phyloP scores from a whole-genome alignment of 2,329 filamentous ascomycete genomes.

The Cladorrhinum sp. region DNA sequence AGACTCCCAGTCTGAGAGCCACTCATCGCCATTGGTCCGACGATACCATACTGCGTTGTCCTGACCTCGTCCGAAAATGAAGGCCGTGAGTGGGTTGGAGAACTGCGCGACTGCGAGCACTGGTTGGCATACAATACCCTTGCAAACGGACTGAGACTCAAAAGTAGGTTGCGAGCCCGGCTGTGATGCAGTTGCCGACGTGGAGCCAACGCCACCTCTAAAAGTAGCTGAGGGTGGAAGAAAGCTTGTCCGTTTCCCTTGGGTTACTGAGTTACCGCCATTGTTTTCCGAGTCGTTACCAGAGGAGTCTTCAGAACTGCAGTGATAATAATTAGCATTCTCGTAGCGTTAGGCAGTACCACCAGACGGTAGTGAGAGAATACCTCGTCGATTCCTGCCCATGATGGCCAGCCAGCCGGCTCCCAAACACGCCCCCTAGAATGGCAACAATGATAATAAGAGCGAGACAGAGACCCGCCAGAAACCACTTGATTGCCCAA shows the following conservation, averaged over 20 bases:
- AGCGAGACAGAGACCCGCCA: neutral
- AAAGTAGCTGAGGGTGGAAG: neutral
- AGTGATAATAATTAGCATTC: neutral
- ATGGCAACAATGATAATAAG: neutral
- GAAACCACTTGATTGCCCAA: neutral
- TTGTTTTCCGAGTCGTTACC: neutral
- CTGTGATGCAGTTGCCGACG: neutral
- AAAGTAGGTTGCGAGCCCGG: neutral
- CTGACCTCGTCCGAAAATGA: slow-evolving; percentile 5
- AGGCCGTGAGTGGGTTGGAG: neutral
- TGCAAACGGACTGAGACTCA: neutral
- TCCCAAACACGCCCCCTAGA: neutral
- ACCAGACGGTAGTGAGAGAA: too few relatives aligned
- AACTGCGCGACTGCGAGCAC: neutral
- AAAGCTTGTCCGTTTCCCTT: slow-evolving; percentile 1
- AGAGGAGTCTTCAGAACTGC: neutral
- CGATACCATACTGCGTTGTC: slow-evolving; percentile 7
- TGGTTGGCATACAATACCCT: neutral
- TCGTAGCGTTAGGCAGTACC: too few relatives aligned
- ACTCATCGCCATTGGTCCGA: slow-evolving; percentile 6
- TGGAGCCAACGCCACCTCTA: neutral
- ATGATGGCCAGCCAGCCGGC: neutral
- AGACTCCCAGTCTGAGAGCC: slow-evolving; percentile 5
- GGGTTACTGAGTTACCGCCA: neutral
- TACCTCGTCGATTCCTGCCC: neutral